Base-by-base conservation (phyloP, 2,329 filamentous ascomycete species). In the Cryphonectria japonica region DNA sequence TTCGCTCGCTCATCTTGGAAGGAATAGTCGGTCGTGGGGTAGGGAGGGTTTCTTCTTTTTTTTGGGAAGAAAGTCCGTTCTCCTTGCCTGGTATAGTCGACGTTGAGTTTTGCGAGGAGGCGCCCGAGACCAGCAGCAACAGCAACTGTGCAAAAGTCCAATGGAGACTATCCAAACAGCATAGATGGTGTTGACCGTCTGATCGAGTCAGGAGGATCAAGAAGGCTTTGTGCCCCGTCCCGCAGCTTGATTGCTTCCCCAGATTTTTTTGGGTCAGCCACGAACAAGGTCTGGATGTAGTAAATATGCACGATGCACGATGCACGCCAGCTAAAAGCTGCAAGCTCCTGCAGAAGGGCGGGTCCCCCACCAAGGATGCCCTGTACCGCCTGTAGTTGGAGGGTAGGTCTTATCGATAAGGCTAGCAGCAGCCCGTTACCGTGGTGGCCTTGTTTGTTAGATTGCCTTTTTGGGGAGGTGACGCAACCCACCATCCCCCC, bases 1-100 rank as follows among this genome's bases (percentile, higher is more conserved):
- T 73, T 39, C 72, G 69, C 37, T 70, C 72, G 54, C 60, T 59
- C 70, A 72, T 71, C 19, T 34, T 82, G 54, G 3, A 8, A 26
- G 3, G 54, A 13, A 50, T 6, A 26, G 32, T 34, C 59, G 43
- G n/a, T 34, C 34, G 64, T 39, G 64, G 2, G 16, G 8, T 39
- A 29, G 16, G n/a, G 29, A 19, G 14, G 63, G 41, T 9, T 64
- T 26, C 26, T 26, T 26, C 1, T 26, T 26, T 26, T 26, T 26
- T 26, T 26, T 26, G 26, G 22, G 37, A 8, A 39, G 11, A 1
- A 39, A 39, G 37, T 43, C 9, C 1, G 22, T 67, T 32, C 32
- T 29, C 37, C 11, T 32, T 39, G 19, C 16, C 13, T 26, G 39
- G 61, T 3, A 7, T 64, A n/a, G 19, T 8, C 34, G 59, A n/a